Evolutionary conservation across 2,329 filamentous ascomycete genomes (phyloP).

Genomic region (Claviceps purpurea): DNA sequence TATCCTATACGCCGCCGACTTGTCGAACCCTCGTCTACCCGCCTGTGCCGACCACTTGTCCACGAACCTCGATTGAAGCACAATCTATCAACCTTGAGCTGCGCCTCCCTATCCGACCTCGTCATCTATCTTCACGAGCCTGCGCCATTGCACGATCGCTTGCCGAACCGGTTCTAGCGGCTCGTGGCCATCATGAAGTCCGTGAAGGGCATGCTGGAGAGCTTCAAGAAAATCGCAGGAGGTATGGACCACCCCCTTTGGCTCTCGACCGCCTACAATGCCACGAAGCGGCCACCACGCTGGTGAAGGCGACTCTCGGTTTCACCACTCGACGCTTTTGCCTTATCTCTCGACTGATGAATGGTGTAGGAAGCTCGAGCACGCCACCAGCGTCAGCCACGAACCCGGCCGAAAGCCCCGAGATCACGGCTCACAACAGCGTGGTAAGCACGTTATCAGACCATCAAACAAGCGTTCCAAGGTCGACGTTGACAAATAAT

Average conservation of each 20-base stretch:
- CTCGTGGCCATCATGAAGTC: conserved; percentile 20
- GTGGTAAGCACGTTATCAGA: conserved; percentile 39
- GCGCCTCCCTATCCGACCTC: background rate
- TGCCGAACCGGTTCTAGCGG: background rate
- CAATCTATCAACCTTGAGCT: background rate
- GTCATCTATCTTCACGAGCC: background rate
- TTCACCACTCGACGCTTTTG: background rate
- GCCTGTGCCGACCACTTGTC: background rate
- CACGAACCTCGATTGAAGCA: background rate
- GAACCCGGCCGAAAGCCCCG: conserved; percentile 44
- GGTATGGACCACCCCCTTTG: conserved; percentile 7
- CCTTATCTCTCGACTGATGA: background rate
- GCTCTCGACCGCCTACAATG: background rate
- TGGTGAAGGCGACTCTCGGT: no score
- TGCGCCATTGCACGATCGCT: background rate
- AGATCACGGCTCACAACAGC: conserved; percentile 49
- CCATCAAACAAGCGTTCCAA: background rate
- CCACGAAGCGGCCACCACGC: background rate
- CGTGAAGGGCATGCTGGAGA: conserved; percentile 42
- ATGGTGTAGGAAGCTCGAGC: conserved; percentile 1
- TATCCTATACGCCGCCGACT: background rate
- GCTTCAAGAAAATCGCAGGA: conserved; percentile 35
- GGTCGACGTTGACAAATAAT: conserved; percentile 12
- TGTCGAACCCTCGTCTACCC: background rate
- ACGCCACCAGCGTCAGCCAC: conserved; percentile 10